Evolutionary conservation across 176 grass and related monocot genomes (phyloP).

Genomic region (Saccharum spontaneum): DNA sequence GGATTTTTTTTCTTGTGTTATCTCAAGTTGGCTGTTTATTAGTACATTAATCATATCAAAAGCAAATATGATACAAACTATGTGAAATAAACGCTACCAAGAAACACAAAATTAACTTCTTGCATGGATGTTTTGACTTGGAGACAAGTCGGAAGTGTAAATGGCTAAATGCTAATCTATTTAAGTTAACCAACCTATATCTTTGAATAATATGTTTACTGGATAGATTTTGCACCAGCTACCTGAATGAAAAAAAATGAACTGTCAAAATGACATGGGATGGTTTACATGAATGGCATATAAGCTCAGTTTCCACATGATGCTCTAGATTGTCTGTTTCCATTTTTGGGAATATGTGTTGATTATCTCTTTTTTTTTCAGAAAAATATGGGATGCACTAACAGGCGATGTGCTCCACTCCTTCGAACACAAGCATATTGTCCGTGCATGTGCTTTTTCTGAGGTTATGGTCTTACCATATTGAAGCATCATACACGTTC

Average conservation of each 20-base stretch:
- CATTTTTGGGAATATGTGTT: slow-evolving; percentile 4
- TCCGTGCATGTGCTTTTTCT: slow-evolving; percentile 93
- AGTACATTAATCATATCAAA: background rate
- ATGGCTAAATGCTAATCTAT: background rate
- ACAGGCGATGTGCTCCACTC: slow-evolving; percentile 88
- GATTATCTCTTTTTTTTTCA: slow-evolving; percentile 40
- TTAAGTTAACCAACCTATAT: background rate
- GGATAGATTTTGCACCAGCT: background rate
- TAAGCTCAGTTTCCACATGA: slow-evolving; percentile 4
- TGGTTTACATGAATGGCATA: background rate
- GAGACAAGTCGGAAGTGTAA: background rate
- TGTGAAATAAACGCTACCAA: background rate
- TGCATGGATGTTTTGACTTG: slow-evolving; percentile 10
- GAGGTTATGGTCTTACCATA: slow-evolving; percentile 61
- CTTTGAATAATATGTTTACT: background rate
- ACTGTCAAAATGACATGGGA: background rate
- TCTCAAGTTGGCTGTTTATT: background rate
- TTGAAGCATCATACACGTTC: background rate
- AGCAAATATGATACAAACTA: background rate
- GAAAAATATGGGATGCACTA: slow-evolving; percentile 98
- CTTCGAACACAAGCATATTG: slow-evolving; percentile 98
- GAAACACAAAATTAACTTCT: background rate
- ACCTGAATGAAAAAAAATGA: background rate
- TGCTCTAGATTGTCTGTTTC: background rate
- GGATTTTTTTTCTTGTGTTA: background rate